Conservation (phyloP, 179 eudicot species). For the Vitellaria paradoxa region DNA sequence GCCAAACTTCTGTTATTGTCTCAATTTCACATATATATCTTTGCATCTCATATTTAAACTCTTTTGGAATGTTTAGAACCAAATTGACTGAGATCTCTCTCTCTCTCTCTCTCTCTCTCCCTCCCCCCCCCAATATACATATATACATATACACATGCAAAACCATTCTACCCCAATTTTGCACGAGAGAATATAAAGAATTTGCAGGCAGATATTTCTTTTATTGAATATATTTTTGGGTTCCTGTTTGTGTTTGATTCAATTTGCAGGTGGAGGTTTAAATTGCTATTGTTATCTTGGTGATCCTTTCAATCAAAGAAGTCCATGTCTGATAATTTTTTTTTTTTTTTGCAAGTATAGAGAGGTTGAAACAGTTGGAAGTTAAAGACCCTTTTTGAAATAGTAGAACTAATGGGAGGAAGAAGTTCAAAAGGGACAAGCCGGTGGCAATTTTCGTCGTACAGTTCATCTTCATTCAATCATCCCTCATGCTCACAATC, state of each 20-base stretch:
- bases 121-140: background rate
- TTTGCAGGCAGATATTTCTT: background rate
- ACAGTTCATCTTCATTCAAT: constrained; percentile 11
- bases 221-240: background rate
- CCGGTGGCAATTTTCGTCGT: background rate
- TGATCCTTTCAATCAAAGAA: background rate
- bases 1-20: constrained; percentile 1
- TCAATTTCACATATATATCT: background rate
- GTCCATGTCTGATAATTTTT: background rate
- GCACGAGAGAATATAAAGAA: background rate
- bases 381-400: background rate
- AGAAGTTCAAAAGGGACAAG: constrained; percentile 10
- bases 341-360: background rate
- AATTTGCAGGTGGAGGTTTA: background rate
- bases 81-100: too few species aligned
- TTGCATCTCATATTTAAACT: background rate
- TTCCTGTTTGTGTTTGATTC: background rate
- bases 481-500: constrained; percentile 3
- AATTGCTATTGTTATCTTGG: background rate
- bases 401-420: constrained; percentile 19
- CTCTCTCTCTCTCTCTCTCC: too few species aligned
- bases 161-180: background rate
- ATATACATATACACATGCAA: background rate
- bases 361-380: background rate
- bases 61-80: too few species aligned